Base-by-base conservation (phyloP, 2,329 filamentous ascomycete genomes). In the Aspergillus uvarum region DNA sequence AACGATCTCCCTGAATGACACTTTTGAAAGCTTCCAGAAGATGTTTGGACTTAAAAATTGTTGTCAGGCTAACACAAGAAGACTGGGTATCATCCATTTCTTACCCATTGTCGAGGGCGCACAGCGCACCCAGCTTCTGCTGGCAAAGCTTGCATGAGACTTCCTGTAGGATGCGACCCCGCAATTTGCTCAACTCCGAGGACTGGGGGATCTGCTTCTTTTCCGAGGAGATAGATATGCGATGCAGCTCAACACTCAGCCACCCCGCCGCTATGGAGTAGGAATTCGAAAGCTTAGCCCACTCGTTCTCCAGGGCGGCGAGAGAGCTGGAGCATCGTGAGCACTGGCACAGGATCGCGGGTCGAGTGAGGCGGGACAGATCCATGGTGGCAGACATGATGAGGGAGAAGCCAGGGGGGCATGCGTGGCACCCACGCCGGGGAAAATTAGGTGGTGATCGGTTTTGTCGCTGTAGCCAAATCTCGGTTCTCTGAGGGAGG, bases 231-330 rank as follows among this genome's bases (percentile, higher is more conserved):
- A 77, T 66, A 4, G 71, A 69, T 29, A 77, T 72, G 12, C 75
- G 74, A 56, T 76, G 69, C 50, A 75, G 65, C 60, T 77, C 71
- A 51, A 76, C 69, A 57, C 74, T 77, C 38, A 75, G 65, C 74
- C 74, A 77, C 51, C 70, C 73, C 31, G 73, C 69, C 35, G 70
- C 69, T 49, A 76, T 67, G 22, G 74, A 70, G 56, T 77, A 76
- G 10, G 73, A 71, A 54, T 68, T 73, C 26, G 74, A 76, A n/a
- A 77, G 62, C 55, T 70, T 74, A 10, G 72, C 74, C 75, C 75
- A 77, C 59, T 76, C 75, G 55, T 77, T 77, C 66, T 77, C 75
- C 21, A 76, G 66, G n/a, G 71, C 75, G 4, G 74, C 75, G 51
- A 77, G 65, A 26, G 75, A 76, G 63, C 74, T 77, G n/a, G 73